Evolutionary conservation across 495 filamentous ascomycete species (phyloP), one percentile per base, ranked within the genome.

Genomic region (Penicillium ochrochloron): DNA sequence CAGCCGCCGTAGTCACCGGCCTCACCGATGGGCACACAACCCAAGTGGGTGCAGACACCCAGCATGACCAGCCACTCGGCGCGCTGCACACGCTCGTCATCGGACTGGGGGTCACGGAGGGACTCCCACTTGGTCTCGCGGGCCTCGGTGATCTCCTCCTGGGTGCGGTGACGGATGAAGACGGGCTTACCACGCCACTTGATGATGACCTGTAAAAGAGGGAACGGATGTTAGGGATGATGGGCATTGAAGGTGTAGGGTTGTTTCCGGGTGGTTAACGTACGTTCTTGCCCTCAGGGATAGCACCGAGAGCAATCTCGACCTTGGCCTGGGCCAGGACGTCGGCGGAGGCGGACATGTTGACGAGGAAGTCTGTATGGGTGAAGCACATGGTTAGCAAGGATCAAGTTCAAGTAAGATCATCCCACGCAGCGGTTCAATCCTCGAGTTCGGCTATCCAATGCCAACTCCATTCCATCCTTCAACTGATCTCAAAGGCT

Each of bases 151-250:
- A 96, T 96, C 82, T 96, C 92, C 64, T 84, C 84, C 70, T 84
- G 76, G 67, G 96, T 99, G 68, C 96, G 92, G 89, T 99, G 96
- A 77, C 96, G 94, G 88, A 99, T 93, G 87, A 99, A 98, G 78
- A 99, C 92, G 77, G 96, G 96, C 89, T 99, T 99, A 75, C 96
- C 96, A 83, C 96, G 90, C 96, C 96, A 99, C 86, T 99, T 99
- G 86, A 99, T 94, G 80, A 98, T 96, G 78, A 98, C 90, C 92
- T 96, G 70, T 74, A 58, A 33, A n/a, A 44, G 33, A 58, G 52
- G 21, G 21, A 27, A 48, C 67, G 59, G 59, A 63, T 58, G 35
- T 46, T 54, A 62, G 37, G 46, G 61, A 56, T 21, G 15, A 41
- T 21, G 21, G 34, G 42, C n/a, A 57, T 21, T 31, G 53, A 42